Base-by-base conservation (phyloP, 345 rosid genomes). In the Populus tremula region DNA sequence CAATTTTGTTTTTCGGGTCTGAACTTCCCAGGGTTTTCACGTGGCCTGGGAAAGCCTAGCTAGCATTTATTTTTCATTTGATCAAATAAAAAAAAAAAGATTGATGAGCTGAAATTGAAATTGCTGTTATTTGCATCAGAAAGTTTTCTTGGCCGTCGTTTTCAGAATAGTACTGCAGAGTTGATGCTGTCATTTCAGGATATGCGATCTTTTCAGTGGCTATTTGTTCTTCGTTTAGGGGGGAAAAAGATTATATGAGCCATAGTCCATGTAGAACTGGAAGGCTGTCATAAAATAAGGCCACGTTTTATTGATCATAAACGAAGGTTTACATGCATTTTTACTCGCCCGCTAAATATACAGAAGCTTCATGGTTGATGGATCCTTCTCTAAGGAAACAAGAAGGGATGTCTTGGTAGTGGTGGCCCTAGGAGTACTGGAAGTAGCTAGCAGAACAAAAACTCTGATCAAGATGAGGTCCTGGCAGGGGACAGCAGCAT, bases 401-500 rank as follows among this genome's bases (percentile, higher is more conserved):
- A 53, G 43, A 71, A 53, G 63, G 63, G 64, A 50, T 16, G 16
- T 33, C 64, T 38, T 53, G 5, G 33, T 7, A 5, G 53, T 0
- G 0, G 61, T 71, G 74, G 73, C 73, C 38, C 36, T 3, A 47
- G 3, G 1, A 27, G 38, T 16, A 47, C 21, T 5, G 33, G n/a
- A 5, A 67, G 21, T 65, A 8, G 35, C 29, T 23, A 73, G 65
- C 23, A 64, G 61, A 18, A 64, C 43, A 45, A 47, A 54, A 66
- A 31, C 6, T 31, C 63, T 75, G 49, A 41, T 65, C 63, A 65
- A 75, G 16, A 47, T 16, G 77, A 64, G 27, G 38, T 47, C 59
- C 63, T 75, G 41, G 29, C 50, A 11, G 87, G 85, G 23, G 84
- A 80, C 35, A 84, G 53, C 73, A 80, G 72, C 80, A 77, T 77